Evolutionary conservation across 2,329 filamentous ascomycete genomes (phyloP).

Genomic region (Hypoxylon sp.): DNA sequence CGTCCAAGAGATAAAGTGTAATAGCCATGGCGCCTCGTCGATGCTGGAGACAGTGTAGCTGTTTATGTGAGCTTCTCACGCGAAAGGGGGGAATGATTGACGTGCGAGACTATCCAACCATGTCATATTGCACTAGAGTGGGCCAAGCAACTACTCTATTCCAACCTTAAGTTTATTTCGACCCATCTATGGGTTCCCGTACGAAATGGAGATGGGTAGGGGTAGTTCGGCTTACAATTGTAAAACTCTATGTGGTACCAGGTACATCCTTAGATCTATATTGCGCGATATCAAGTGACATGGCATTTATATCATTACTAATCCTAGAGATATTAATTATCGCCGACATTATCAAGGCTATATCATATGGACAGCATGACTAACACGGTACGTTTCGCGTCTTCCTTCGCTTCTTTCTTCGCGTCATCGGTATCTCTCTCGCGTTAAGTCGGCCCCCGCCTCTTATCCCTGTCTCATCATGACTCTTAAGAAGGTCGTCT

Average conservation of each 20-base stretch:
- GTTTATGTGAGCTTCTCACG: neutral
- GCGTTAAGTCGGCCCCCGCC: constrained; percentile 2
- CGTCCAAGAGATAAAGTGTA: neutral
- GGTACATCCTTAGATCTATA: too few species aligned
- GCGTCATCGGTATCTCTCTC: constrained; percentile 13
- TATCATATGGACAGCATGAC: neutral
- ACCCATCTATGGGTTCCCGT: neutral
- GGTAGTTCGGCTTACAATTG: too few species aligned
- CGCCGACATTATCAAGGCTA: too few species aligned
- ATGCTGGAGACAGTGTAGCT: neutral
- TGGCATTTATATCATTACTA: neutral
- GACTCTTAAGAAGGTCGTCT: neutral
- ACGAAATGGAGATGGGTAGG: neutral
- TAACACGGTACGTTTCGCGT: neutral
- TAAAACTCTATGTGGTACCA: too few species aligned
- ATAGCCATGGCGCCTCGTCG: neutral
- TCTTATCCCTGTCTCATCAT: neutral
- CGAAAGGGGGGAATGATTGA: neutral
- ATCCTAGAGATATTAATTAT: neutral
- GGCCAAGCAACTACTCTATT: neutral
- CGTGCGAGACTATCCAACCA: neutral
- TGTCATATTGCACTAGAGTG: neutral
- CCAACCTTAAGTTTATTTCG: neutral
- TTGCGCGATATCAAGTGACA: neutral
- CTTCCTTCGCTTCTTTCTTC: constrained; percentile 2